Evolutionary conservation across 345 rosid genomes (phyloP).

Genomic region (Cardiospermum halicacabum): DNA sequence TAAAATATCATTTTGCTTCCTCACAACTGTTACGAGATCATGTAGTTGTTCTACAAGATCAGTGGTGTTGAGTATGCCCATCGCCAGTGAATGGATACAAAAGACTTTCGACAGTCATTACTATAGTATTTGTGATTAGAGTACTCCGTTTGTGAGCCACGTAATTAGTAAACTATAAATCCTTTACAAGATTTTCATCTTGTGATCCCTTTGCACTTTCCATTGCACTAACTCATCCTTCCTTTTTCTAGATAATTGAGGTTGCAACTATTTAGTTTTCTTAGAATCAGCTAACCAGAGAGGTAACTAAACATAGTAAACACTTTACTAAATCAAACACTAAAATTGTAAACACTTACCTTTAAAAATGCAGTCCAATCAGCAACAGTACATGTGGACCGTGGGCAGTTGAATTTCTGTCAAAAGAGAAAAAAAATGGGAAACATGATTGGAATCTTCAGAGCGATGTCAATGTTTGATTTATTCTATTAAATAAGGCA

Average conservation of each 20-base stretch:
- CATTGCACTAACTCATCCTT: background rate
- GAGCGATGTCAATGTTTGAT: slow-evolving; percentile 11
- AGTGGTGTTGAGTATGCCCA: background rate
- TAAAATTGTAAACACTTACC: slow-evolving; percentile 36
- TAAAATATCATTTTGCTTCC: no score
- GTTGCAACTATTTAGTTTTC: background rate
- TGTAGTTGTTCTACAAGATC: background rate
- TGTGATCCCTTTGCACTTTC: background rate
- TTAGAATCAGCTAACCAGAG: slow-evolving; percentile 6
- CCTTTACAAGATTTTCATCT: background rate
- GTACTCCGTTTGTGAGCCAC: background rate
- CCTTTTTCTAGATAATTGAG: background rate
- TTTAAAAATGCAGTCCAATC: slow-evolving; percentile 91
- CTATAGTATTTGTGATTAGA: background rate
- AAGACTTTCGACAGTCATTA: background rate
- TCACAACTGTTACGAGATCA: background rate
- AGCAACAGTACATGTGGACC: slow-evolving; percentile 55
- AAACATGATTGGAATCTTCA: slow-evolving; percentile 10
- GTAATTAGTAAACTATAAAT: slow-evolving; percentile 1
- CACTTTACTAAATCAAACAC: slow-evolving; percentile 8
- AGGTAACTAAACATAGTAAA: background rate
- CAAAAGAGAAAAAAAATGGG: slow-evolving; percentile 19
- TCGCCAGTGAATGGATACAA: background rate
- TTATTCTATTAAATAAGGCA: no score
- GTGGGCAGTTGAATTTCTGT: slow-evolving; percentile 94